phyloP scores from a whole-genome alignment of 495 filamentous ascomycete species.

The Cryomyces antarcticus region DNA sequence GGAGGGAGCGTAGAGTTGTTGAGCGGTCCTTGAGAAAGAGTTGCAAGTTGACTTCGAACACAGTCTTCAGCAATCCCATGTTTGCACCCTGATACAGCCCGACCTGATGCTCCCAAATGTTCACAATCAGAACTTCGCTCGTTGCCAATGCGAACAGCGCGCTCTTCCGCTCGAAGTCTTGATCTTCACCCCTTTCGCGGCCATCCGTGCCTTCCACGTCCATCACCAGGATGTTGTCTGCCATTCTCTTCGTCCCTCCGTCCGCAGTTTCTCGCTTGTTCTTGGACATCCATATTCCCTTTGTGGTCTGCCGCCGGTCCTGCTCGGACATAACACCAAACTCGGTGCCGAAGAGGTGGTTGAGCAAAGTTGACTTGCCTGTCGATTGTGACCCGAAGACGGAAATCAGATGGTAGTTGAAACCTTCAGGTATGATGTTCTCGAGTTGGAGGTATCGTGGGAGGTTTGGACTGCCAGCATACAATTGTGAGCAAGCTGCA shows the following conservation, averaged over 20 bases:
- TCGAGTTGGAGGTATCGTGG: constrained; percentile 61
- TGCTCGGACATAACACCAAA: constrained; percentile 92
- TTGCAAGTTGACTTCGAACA: constrained; percentile 96
- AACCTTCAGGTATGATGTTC: constrained; percentile 65
- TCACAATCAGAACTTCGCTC: constrained; percentile 94
- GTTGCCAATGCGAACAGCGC: constrained; percentile 92
- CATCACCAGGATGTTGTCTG: constrained; percentile 96
- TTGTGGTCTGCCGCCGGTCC: constrained; percentile 86
- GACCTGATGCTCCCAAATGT: constrained; percentile 98
- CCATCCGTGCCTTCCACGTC: constrained; percentile 97
- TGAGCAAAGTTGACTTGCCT: constrained; percentile 91
- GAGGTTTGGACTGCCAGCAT: constrained; percentile 42
- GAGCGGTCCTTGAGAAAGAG: constrained; percentile 85
- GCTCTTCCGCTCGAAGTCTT: constrained; percentile 96
- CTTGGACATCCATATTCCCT: constrained; percentile 98
- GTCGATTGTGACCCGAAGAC: constrained; percentile 98
- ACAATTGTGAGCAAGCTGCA: not conserved
- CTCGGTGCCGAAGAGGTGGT: constrained; percentile 84
- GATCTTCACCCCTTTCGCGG: constrained; percentile 87
- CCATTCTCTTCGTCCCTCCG: constrained; percentile 38
- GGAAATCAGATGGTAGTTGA: constrained; percentile 97
- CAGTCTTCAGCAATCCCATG: constrained; percentile 94
- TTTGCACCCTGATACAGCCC: constrained; percentile 96
- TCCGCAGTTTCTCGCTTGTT: constrained; percentile 41
- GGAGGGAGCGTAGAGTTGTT: constrained; percentile 71